Evolutionary conservation across 1,284 basidiomycete genomes (phyloP).

Genomic region (Ceratobasidium sp.): DNA sequence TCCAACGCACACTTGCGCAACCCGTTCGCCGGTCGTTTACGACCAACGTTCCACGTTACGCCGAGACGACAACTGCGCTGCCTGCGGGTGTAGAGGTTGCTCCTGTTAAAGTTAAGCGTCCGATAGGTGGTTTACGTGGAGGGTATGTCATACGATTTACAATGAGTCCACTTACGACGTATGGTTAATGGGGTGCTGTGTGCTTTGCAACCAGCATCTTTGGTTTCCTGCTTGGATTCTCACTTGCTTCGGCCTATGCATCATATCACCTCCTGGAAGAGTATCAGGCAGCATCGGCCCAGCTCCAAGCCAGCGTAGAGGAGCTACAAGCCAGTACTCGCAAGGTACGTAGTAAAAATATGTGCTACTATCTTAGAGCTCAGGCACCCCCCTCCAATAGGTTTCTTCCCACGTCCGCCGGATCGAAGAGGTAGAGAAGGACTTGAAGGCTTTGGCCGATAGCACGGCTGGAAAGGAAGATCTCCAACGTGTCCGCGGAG

Average conservation of each 20-base stretch:
- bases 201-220: constrained; percentile 68
- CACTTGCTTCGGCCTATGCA: constrained; percentile 77
- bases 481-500: constrained; percentile 74
- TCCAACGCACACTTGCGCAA: constrained; percentile 19
- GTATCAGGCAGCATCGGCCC: constrained; percentile 85
- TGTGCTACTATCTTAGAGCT: not conserved
- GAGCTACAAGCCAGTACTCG: constrained; percentile 86
- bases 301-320: constrained; percentile 86
- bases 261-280: constrained; percentile 90
- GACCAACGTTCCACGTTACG: constrained; percentile 7
- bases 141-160: constrained; percentile 64
- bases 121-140: constrained; percentile 85
- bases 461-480: constrained; percentile 80
- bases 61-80: constrained; percentile 14
- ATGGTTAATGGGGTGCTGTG: constrained; percentile 43
- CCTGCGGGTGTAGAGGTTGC: constrained; percentile 45
- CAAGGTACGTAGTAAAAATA: constrained; percentile 63
- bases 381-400: constrained; percentile 56
- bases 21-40: constrained; percentile 13
- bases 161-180: not conserved
- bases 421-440: constrained; percentile 89
- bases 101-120: constrained; percentile 64
- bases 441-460: constrained; percentile 78
- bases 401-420: constrained; percentile 85
- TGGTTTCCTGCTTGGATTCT: constrained; percentile 91